Percentiles rank a stretch among this genome's conserved stretches.
phyloP scores from a whole-genome alignment of 208 protist species.

The Trypanosoma grayi region DNA sequence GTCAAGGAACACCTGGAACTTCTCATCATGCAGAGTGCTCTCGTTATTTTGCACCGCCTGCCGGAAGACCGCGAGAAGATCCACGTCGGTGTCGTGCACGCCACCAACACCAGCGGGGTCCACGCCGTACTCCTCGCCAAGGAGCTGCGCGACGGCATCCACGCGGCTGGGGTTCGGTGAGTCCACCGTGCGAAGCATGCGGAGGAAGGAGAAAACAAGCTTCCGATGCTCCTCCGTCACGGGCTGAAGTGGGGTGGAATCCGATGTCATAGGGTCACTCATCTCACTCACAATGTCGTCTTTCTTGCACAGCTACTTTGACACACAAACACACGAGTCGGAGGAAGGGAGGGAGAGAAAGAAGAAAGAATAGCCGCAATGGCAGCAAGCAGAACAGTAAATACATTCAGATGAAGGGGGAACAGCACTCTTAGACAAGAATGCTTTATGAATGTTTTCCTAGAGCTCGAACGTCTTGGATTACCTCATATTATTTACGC shows the following conservation, averaged over 20 bases:
- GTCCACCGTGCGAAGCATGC: constrained; percentile 51
- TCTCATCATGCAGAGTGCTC: constrained; percentile 75
- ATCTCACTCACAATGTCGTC: constrained; percentile 1
- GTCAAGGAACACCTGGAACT: constrained; percentile 82
- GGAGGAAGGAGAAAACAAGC: constrained; percentile 86
- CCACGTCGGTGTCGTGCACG: constrained; percentile 59
- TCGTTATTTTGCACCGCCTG: constrained; percentile 43
- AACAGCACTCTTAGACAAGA: no score
- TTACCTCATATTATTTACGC: no score
- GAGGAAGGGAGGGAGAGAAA: not conserved
- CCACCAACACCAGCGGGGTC: constrained; percentile 71
- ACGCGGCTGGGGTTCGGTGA: constrained; percentile 39
- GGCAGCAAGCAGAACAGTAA: no score
- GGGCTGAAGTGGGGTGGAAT: not conserved
- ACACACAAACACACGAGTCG: not conserved
- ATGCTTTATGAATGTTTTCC: no score
- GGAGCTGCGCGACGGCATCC: constrained; percentile 50
- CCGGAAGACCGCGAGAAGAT: constrained; percentile 62
- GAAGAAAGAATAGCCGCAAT: not conserved
- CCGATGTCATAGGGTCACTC: not conserved
- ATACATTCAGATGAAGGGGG: no score
- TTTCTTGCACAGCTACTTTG: not conserved
- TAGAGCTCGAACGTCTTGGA: no score
- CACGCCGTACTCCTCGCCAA: constrained; percentile 75
- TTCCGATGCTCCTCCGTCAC: constrained; percentile 81